phyloP scores from a whole-genome alignment of 2,329 filamentous ascomycete species.

The Penicillium griseofulvum region DNA sequence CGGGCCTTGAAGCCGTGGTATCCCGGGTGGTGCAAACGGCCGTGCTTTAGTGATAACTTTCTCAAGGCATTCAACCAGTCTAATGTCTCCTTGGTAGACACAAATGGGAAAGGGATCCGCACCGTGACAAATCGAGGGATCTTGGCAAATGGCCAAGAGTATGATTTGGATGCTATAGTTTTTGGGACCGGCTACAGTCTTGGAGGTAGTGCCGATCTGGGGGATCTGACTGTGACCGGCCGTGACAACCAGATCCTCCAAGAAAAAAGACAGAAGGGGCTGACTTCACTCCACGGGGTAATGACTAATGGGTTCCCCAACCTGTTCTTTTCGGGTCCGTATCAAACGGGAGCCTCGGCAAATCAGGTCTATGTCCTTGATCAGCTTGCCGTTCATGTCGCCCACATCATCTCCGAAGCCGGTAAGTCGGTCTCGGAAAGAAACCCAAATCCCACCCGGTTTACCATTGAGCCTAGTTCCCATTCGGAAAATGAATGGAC shows the following conservation, averaged over 20 bases:
- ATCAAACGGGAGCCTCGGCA: slow-evolving; percentile 42
- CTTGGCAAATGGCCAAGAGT: slow-evolving; percentile 43
- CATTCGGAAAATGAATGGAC: slow-evolving; percentile 52
- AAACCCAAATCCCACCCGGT: not conserved
- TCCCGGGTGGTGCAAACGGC: slow-evolving; percentile 62
- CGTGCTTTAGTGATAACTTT: slow-evolving; percentile 57
- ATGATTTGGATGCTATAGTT: slow-evolving; percentile 50
- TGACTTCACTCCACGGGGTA: slow-evolving; percentile 55
- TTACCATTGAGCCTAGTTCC: slow-evolving; percentile 41
- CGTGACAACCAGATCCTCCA: slow-evolving; percentile 46
- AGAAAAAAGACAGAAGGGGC: slow-evolving; percentile 47
- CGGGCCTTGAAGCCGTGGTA: slow-evolving; percentile 60
- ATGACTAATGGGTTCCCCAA: slow-evolving; percentile 54
- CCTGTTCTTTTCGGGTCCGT: slow-evolving; percentile 48
- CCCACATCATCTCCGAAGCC: slow-evolving; percentile 45
- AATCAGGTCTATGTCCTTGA: slow-evolving; percentile 44
- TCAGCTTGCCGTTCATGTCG: slow-evolving; percentile 42
- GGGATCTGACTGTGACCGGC: slow-evolving; percentile 44
- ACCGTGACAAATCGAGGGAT: slow-evolving; percentile 49
- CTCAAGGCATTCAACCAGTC: slow-evolving; percentile 57
- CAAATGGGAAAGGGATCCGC: slow-evolving; percentile 53
- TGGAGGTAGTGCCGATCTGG: slow-evolving; percentile 32
- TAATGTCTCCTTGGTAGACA: slow-evolving; percentile 62
- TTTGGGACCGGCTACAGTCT: slow-evolving; percentile 48
- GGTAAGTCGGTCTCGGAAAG: slow-evolving; percentile 6